Percentiles rank a stretch among this genome's conserved stretches.
These are phyloP conservation scores for Beauveria medogensis DNA, from an alignment of 2,329 filamentous ascomycete genomes.

Conservation along the genomic window DNA sequence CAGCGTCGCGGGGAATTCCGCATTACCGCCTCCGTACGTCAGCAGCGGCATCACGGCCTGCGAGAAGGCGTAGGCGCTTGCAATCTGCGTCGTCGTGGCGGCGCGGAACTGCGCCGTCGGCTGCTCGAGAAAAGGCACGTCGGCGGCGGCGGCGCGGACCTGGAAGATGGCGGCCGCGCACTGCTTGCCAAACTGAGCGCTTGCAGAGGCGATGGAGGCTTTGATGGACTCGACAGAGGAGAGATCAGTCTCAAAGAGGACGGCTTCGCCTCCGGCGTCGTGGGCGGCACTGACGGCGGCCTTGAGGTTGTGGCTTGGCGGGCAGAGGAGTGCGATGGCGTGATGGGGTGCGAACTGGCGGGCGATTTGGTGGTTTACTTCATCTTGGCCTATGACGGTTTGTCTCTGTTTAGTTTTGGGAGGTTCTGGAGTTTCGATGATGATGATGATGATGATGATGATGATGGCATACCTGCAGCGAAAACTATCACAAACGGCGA, in stretches of 20 bases:
- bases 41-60: conserved; percentile 5
- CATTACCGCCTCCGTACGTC: neutral
- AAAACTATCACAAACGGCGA: neutral
- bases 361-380: neutral
- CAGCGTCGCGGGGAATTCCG: conserved; percentile 1
- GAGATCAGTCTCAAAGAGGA: conserved; percentile 2
- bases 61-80: conserved; percentile 6
- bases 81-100: neutral
- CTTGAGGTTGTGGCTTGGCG: neutral
- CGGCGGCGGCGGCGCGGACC: neutral
- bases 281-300: neutral
- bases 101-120: neutral
- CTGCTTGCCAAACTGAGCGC: neutral
- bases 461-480: neutral
- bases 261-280: neutral
- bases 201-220: neutral
- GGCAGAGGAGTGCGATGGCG: neutral
- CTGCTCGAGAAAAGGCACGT: conserved; percentile 1
- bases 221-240: neutral
- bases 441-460: no score
- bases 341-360: neutral
- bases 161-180: conserved; percentile 9
- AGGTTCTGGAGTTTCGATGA: neutral
- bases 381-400: neutral
- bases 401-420: neutral